These are phyloP conservation scores for Rhinocladiella mackenziei DNA, from an alignment of 2,329 filamentous ascomycete species.

Conservation along the genomic window DNA sequence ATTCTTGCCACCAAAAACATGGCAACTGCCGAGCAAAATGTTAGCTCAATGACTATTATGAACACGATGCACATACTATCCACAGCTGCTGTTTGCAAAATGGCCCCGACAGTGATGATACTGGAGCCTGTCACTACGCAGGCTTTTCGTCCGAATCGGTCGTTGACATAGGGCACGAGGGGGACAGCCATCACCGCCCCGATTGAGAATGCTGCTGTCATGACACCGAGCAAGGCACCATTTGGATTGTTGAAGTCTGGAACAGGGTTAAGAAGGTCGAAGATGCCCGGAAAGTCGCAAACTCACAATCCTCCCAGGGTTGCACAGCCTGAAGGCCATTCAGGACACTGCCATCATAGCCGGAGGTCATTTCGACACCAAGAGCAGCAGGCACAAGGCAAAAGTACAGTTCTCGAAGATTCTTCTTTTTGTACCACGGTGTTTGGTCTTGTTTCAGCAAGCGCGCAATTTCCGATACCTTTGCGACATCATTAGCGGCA, in stretches of 20 bases:
- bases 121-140: constrained; percentile 48
- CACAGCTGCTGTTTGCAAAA: constrained; percentile 34
- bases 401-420: constrained; percentile 54
- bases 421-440: constrained; percentile 57
- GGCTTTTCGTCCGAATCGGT: constrained; percentile 45
- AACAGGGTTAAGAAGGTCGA: constrained; percentile 44
- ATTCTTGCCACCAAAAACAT: constrained; percentile 20
- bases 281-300: constrained; percentile 37
- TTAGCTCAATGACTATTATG: not conserved
- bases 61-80: constrained; percentile 9
- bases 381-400: constrained; percentile 58
- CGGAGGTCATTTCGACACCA: constrained; percentile 58
- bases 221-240: constrained; percentile 15
- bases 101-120: constrained; percentile 46
- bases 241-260: constrained; percentile 45
- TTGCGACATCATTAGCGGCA: constrained; percentile 18
- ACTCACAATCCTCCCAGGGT: constrained; percentile 36
- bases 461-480: constrained; percentile 17
- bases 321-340: constrained; percentile 22
- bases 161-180: constrained; percentile 46
- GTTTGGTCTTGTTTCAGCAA: constrained; percentile 35
- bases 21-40: too few species aligned
- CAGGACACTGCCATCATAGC: constrained; percentile 25
- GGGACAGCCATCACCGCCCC: constrained; percentile 48
- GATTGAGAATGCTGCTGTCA: constrained; percentile 35